Conservation (phyloP, 2,329 filamentous ascomycete genomes). For the Aspergillus sp. region DNA sequence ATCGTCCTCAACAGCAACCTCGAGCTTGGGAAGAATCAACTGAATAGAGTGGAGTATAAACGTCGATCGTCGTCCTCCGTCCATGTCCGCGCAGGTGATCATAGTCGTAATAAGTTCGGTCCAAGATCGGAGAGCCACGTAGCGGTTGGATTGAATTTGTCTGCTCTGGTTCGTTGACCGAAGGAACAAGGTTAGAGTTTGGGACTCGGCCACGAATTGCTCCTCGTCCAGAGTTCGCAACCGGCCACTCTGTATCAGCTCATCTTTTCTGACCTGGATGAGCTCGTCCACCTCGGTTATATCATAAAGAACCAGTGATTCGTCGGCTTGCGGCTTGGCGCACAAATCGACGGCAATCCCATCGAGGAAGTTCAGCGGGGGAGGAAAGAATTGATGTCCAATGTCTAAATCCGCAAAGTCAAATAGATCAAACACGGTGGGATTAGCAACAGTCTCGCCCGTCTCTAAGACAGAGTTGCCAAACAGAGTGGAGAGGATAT, state of each 20-base stretch:
- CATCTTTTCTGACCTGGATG: slow-evolving; percentile 50
- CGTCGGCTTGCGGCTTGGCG: slow-evolving; percentile 55
- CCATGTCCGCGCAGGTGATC: slow-evolving; percentile 76
- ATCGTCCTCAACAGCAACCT: slow-evolving; percentile 66
- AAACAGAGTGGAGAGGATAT: slow-evolving; percentile 64
- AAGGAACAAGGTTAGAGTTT: slow-evolving; percentile 33
- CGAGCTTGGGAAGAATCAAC: slow-evolving; percentile 80
- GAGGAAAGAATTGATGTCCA: slow-evolving; percentile 41
- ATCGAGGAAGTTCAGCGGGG: slow-evolving; percentile 56
- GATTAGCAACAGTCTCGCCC: slow-evolving; percentile 61
- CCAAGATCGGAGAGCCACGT: slow-evolving; percentile 75
- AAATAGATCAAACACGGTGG: slow-evolving; percentile 84
- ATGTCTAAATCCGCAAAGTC: slow-evolving; percentile 75
- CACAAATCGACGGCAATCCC: slow-evolving; percentile 66
- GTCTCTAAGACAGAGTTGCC: slow-evolving; percentile 64
- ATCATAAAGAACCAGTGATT: slow-evolving; percentile 55
- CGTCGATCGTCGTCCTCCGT: slow-evolving; percentile 63
- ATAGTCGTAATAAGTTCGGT: slow-evolving; percentile 78
- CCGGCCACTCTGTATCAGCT: slow-evolving; percentile 35
- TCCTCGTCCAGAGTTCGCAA: slow-evolving; percentile 42
- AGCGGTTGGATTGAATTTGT: slow-evolving; percentile 42
- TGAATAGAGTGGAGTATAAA: slow-evolving; percentile 86
- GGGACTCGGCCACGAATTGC: slow-evolving; percentile 33
- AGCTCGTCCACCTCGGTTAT: slow-evolving; percentile 68
- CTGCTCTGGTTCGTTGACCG: slow-evolving; percentile 37